Conservation (phyloP, 306 rosid genomes). For the Hylodesmum podocarpum region DNA sequence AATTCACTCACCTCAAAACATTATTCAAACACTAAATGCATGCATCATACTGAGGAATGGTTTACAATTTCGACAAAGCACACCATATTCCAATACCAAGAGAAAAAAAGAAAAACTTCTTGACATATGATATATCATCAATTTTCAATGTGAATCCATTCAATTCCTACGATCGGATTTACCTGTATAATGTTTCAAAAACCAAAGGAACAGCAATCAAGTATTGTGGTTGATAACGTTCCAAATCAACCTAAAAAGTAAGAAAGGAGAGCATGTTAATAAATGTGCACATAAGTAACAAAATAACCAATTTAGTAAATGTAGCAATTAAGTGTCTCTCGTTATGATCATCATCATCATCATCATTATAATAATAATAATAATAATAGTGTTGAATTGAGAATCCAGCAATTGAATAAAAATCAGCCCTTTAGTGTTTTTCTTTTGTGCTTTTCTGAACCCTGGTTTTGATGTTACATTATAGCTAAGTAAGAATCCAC, state of each 20-base stretch:
- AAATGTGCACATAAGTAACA: neutral
- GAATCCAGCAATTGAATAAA: neutral
- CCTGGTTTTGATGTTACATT: neutral
- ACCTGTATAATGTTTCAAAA: conserved; percentile 94
- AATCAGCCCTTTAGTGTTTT: neutral
- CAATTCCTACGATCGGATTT: conserved; percentile 11
- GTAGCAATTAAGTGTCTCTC: neutral
- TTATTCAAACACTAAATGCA: neutral
- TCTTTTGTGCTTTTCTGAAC: neutral
- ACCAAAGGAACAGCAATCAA: conserved; percentile 88
- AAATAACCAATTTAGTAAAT: conserved; percentile 2
- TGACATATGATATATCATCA: neutral
- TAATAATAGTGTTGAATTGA: neutral
- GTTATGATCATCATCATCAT: neutral
- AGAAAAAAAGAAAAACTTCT: neutral
- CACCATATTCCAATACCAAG: neutral
- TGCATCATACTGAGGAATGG: neutral
- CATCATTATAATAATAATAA: neutral
- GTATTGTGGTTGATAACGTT: conserved; percentile 72
- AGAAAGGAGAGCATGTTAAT: conserved; percentile 12
- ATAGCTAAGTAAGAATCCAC: neutral
- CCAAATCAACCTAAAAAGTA: conserved; percentile 64
- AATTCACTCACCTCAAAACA: neutral
- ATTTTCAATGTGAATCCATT: conserved; percentile 17
- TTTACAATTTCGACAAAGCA: neutral